Percentiles rank a stretch among this genome's conserved stretches.
These are phyloP conservation scores for Malassezia psittaci DNA, from an alignment of 1,284 basidiomycete species.

Conservation along the genomic window DNA sequence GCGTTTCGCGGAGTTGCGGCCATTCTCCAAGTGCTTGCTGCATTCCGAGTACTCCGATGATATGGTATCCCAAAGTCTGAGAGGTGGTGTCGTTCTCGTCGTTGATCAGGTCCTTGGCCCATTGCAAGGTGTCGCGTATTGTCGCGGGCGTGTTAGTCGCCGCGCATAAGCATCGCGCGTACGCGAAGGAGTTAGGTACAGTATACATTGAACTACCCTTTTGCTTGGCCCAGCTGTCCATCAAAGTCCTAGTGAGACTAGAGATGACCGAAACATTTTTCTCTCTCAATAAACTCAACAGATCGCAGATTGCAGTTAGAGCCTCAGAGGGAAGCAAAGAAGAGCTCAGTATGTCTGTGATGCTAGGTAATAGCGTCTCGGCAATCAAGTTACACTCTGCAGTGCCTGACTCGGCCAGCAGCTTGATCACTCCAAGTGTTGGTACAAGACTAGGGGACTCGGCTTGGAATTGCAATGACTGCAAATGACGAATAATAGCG, in stretches of 20 bases:
- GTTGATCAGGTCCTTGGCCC: slow-evolving; percentile 2
- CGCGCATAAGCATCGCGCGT: slow-evolving; percentile 35
- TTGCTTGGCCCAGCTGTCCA: not conserved
- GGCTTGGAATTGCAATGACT: slow-evolving; percentile 49
- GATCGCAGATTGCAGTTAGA: not conserved
- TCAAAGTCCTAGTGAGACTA: not conserved
- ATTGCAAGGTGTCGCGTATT: slow-evolving; percentile 18
- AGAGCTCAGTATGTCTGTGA: not conserved
- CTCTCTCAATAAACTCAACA: not conserved
- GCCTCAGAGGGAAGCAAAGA: not conserved
- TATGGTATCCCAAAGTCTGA: slow-evolving; percentile 28
- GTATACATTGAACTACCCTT: slow-evolving; percentile 3
- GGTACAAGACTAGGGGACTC: not conserved
- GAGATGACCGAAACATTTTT: not conserved
- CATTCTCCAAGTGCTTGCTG: slow-evolving; percentile 32
- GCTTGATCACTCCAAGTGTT: not conserved
- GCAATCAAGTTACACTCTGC: not conserved
- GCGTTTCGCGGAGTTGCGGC: slow-evolving; percentile 12
- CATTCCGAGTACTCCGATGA: slow-evolving; percentile 32
- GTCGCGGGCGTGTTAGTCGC: slow-evolving; percentile 21
- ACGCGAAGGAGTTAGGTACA: not conserved
- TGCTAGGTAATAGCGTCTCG: not conserved
- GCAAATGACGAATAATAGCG: slow-evolving; percentile 53
- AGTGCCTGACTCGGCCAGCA: slow-evolving; percentile 2
- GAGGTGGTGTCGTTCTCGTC: slow-evolving; percentile 5